Base-by-base conservation (phyloP, 257 asterid species). In the Thymus mandschuricus region DNA sequence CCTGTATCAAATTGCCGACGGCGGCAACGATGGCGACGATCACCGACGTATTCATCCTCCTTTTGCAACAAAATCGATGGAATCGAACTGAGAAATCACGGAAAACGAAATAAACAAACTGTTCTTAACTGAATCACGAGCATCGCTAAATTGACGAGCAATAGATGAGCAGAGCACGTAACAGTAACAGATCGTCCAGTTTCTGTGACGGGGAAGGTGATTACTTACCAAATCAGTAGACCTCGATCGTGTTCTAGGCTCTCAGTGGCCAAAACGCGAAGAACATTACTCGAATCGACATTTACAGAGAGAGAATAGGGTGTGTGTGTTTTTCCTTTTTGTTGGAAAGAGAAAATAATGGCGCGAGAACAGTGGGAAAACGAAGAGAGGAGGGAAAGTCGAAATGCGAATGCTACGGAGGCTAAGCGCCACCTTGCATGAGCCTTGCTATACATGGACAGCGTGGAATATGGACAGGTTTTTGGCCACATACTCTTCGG, bases 1-100 rank as follows among this genome's bases (percentile, higher is more conserved):
- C 96, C 78, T 88, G 96, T 49, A 88, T 73, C 28, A 88, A 75
- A 77, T 81, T 88, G 34, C 92, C 96, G 31, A 83, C 56, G 3
- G 92, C 89, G 65, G 96, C 90, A 8, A 80, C 92, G 59, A 84
- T 60, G 5, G 96, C 92, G 6, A 84, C 87, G 41, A 78, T 70
- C 69, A 84, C 85, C 40, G 87, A 84, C 71, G 84, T 79, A 58
- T 80, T 84, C 96, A 88, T 88, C 50, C 78, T 70, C 45, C 57
- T 60, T 61, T 1, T 1, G 48, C 50, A 58, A 3, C 11, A 57
- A 48, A n/a, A 1, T 59, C 34, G 52, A 12, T 9, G 49, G n/a
- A 52, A 63, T 55, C 27, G 29, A 68, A 58, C 44, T 55, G 21
- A 43, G 57, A 5, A n/a, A 60, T 27, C 34, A 28, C 45, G 2